Percentiles rank a stretch among this genome's conserved stretches.
Evolutionary conservation across 2,329 filamentous ascomycete species (phyloP).

Genomic region (Fusarium globosum): DNA sequence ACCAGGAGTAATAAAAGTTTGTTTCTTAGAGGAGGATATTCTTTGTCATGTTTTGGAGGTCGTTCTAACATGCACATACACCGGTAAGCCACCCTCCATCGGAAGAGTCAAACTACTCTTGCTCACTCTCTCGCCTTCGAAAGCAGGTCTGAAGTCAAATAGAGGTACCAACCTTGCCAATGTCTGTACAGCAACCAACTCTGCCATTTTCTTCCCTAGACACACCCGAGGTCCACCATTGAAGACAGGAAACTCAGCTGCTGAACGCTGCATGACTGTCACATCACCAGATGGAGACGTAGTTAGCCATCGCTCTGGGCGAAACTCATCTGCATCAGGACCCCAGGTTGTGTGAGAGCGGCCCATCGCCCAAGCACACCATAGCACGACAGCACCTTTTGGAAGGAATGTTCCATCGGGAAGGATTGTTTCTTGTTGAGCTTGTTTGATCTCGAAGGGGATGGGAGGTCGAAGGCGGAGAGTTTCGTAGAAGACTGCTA

Average conservation of each 20-base stretch:
- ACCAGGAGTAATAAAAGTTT: conserved; percentile 38
- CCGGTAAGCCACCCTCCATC: conserved; percentile 70
- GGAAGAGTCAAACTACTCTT: conserved; percentile 72
- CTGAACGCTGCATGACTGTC: conserved; percentile 55
- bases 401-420: conserved; percentile 71
- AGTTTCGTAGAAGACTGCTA: conserved; percentile 71
- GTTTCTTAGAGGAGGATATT: not conserved
- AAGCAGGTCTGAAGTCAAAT: conserved; percentile 63
- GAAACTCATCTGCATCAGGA: conserved; percentile 64
- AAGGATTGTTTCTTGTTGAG: conserved; percentile 61
- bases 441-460: conserved; percentile 74
- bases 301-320: conserved; percentile 67
- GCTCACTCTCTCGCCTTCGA: conserved; percentile 61
- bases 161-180: conserved; percentile 60
- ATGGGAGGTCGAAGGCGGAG: conserved; percentile 72
- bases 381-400: conserved; percentile 64
- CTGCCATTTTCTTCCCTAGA: conserved; percentile 73
- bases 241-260: conserved; percentile 72
- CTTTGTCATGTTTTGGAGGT: not conserved
- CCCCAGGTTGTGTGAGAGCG: conserved; percentile 68
- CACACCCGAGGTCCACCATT: conserved; percentile 72
- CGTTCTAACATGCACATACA: conserved; percentile 28
- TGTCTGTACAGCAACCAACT: conserved; percentile 67
- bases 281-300: conserved; percentile 46
- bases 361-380: conserved; percentile 74